A percentile compares a stretch with the other conserved stretches of the same genome.
Conservation (phyloP, 2,329 filamentous ascomycete genomes). For the Epichloe gansuensis region DNA sequence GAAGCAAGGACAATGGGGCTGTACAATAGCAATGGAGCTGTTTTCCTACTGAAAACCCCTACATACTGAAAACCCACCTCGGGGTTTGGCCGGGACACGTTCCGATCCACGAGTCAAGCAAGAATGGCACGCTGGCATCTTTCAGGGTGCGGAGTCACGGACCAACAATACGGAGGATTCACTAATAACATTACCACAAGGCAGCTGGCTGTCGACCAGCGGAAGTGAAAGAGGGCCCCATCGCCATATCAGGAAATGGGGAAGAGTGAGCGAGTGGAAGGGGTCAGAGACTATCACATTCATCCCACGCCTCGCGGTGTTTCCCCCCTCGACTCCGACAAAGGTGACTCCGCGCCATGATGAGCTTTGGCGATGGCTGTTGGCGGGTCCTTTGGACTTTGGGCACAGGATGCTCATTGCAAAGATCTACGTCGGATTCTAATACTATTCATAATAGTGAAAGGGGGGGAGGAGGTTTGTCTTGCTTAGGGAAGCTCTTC, state of each 20-base stretch:
- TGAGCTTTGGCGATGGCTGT: not conserved
- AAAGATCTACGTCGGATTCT: too few species aligned
- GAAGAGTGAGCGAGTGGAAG: too few species aligned
- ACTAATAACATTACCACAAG: not conserved
- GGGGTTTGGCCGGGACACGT: not conserved
- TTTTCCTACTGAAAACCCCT: not conserved
- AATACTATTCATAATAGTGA: too few species aligned
- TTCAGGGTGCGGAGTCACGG: too few species aligned
- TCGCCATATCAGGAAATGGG: not conserved
- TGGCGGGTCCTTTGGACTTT: not conserved
- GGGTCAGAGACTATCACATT: not conserved
- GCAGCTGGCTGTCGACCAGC: not conserved
- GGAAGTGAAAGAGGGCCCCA: not conserved
- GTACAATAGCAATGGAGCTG: not conserved
- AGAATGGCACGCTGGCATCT: too few species aligned
- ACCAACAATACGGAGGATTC: too few species aligned
- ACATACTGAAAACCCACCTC: not conserved
- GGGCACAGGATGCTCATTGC: not conserved
- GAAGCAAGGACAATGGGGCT: too few species aligned
- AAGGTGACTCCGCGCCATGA: too few species aligned
- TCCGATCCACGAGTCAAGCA: too few species aligned
- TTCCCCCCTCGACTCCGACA: not conserved
- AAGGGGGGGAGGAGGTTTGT: not conserved
- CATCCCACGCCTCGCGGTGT: not conserved
- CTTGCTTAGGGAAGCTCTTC: not conserved